Evolutionary conservation across 495 filamentous ascomycete genomes (phyloP).

Genomic region (Penicillium paradoxum): DNA sequence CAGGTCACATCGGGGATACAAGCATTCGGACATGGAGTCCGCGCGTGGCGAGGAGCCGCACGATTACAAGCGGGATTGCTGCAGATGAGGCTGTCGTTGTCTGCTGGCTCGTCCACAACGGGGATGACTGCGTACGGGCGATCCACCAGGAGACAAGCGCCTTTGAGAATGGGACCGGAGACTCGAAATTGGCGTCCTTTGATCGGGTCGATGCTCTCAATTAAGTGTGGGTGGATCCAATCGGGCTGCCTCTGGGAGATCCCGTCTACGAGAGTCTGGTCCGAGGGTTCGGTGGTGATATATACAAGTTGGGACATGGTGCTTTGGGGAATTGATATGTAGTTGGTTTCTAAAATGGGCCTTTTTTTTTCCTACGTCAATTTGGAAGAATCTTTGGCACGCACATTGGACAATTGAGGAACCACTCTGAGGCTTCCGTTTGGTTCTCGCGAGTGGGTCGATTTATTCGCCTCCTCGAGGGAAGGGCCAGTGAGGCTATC

Average conservation of each 20-base stretch:
- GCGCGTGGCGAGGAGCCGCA: constrained; percentile 3
- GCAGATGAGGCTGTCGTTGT: constrained; percentile 27
- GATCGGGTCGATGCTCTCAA: constrained; percentile 25
- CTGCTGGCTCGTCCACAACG: constrained; percentile 24
- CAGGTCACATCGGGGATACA: constrained; percentile 33
- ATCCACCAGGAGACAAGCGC: constrained; percentile 31
- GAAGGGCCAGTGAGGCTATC: constrained; percentile 21
- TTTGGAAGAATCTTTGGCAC: constrained; percentile 8
- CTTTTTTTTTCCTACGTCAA: not conserved
- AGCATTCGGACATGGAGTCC: constrained; percentile 20
- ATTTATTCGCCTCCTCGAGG: constrained; percentile 11
- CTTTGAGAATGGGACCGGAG: constrained; percentile 23
- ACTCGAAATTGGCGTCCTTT: constrained; percentile 37
- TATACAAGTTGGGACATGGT: constrained; percentile 26
- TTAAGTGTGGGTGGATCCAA: constrained; percentile 36
- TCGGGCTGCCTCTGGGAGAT: constrained; percentile 9
- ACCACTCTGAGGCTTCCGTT: not conserved
- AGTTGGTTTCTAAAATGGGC: not conserved
- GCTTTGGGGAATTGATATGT: constrained; percentile 1
- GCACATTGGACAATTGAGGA: not conserved
- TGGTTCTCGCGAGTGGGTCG: constrained; percentile 16
- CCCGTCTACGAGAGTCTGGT: constrained; percentile 8
- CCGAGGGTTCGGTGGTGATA: constrained; percentile 14
- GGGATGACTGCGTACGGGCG: constrained; percentile 34
- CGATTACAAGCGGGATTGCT: constrained; percentile 33